Base-by-base conservation (phyloP, 108 stramenopile species). In the Cyclotella atomus region DNA sequence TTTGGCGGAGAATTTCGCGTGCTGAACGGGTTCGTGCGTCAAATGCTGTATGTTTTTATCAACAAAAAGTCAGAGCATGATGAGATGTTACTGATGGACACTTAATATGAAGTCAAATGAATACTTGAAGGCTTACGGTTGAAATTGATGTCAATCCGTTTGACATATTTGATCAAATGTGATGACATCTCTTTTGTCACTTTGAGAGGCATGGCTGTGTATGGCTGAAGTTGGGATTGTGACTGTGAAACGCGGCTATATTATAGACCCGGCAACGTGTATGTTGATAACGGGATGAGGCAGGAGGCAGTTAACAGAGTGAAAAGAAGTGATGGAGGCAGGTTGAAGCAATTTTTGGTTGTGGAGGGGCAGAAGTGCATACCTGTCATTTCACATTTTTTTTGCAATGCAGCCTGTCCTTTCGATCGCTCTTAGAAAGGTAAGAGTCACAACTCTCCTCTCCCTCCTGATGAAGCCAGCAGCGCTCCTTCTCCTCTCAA, bases 1-100 rank as follows among this genome's bases (percentile, higher is more conserved):
- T 71, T 73, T 92, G 91, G 15, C 91, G 84, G 59, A 88, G 82
- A 21, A 92, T 54, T 76, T 92, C 91, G 43, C 88, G 68, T n/a
- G 88, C 87, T 8, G 91, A 90, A 46, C 68, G 80, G 5, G 91
- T 88, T 34, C 91, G 73, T 30, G 44, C 68, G 68, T 92, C 91
- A 75, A 92, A 89, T 21, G 91, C 90, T 91, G 61, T 34, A 33
- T 2, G 49, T n/a, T 61, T 8, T 14, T 43, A 70, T 35, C 23
- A 41, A 44, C 15, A 27, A 30, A 1, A 43, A 28, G 33, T 29
- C 38, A 44, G 25, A 52, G 20, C 45, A 45, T 36, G 41, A 27
- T 65, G 59, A 24, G 21, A 15, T 28, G 59, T 32, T 17, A 70
- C 12, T 0, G 19, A 15, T 29, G 47, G 27, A 38, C n/a, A 30